These are phyloP conservation scores for Abrus precatorius DNA, from an alignment of 306 rosid genomes.

Conservation along the genomic window DNA sequence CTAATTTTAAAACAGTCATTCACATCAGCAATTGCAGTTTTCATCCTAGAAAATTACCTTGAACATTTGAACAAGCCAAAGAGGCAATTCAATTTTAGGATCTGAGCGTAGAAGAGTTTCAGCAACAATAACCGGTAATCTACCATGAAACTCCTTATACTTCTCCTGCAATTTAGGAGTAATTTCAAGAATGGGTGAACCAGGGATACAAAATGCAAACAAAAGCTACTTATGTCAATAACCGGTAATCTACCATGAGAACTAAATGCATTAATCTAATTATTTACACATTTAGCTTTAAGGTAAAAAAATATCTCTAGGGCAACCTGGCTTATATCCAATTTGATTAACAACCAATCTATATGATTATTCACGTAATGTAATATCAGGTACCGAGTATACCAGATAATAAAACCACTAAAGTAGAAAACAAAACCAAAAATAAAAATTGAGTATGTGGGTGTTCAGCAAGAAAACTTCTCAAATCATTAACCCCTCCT, in stretches of 20 bases:
- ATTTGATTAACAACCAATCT: slow-evolving; percentile 1
- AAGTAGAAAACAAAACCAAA: neutral
- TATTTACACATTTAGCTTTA: neutral
- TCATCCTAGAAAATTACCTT: slow-evolving; percentile 70
- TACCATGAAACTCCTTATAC: slow-evolving; percentile 77
- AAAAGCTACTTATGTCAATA: neutral
- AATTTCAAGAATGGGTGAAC: slow-evolving; percentile 21
- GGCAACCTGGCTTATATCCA: neutral
- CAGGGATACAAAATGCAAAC: slow-evolving; percentile 10
- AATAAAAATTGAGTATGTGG: neutral
- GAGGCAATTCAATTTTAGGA: slow-evolving; percentile 90
- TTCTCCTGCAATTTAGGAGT: slow-evolving; percentile 68
- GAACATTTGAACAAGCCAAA: slow-evolving; percentile 90
- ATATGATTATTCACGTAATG: neutral
- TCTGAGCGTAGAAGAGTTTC: slow-evolving; percentile 87
- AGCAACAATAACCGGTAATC: slow-evolving; percentile 83
- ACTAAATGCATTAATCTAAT: slow-evolving; percentile 22
- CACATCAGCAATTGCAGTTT: slow-evolving; percentile 10
- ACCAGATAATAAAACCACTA: slow-evolving; percentile 17
- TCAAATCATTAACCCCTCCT: neutral
- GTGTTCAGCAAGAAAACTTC: neutral
- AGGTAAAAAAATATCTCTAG: neutral
- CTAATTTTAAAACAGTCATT: neutral
- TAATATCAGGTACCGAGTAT: neutral
- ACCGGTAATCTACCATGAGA: neutral